Evolutionary conservation across 2,329 filamentous ascomycete species (phyloP).

Genomic region (Apiospora saccharicola): DNA sequence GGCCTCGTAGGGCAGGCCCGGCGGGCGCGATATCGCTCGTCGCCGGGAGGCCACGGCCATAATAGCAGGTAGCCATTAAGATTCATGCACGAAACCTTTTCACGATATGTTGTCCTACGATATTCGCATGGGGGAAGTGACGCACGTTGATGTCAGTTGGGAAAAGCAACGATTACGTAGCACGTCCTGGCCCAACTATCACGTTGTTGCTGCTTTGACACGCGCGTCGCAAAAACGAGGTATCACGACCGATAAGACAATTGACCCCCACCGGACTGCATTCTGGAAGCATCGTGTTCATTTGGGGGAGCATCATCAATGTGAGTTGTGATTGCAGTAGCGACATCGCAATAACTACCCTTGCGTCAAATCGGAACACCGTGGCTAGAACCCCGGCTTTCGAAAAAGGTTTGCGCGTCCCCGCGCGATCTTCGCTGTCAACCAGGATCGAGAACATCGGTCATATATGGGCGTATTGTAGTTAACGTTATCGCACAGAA

Average conservation of each 20-base stretch:
- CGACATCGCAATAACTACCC: background rate
- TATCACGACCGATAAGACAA: conserved; percentile 4
- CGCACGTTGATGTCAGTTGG: conserved; percentile 10
- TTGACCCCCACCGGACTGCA: background rate
- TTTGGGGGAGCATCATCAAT: background rate
- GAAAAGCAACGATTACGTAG: conserved; percentile 5
- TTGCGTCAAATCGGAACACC: conserved; percentile 12
- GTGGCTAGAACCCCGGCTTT: background rate
- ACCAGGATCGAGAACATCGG: background rate
- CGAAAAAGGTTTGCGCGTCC: background rate
- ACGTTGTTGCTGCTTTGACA: background rate
- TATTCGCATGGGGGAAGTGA: background rate
- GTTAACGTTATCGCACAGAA: background rate
- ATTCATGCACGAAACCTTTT: background rate
- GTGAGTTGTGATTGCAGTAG: background rate
- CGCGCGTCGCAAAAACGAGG: background rate
- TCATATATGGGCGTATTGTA: background rate
- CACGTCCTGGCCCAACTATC: background rate
- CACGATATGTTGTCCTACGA: conserved; percentile 5
- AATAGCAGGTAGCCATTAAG: background rate
- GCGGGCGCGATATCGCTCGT: background rate
- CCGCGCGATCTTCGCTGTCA: background rate
- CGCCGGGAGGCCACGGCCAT: background rate
- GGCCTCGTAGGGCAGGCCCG: background rate
- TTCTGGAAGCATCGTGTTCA: background rate